A percentile compares a stretch with the other conserved stretches of the same genome.
Evolutionary conservation across 225 moss, liverwort and hornwort genomes (phyloP).

Genomic region (Asterella californica): DNA sequence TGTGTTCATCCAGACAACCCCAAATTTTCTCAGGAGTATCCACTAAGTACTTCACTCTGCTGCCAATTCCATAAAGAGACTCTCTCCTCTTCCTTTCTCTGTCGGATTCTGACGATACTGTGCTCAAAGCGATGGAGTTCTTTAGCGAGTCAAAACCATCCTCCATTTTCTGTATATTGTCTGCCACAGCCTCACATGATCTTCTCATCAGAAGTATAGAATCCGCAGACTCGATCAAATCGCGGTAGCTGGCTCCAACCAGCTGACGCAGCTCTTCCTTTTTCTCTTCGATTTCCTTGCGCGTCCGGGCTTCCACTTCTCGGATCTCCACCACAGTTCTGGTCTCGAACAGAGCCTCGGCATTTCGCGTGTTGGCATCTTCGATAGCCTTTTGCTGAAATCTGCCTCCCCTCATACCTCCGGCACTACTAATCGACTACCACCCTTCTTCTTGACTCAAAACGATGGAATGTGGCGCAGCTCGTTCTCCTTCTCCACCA

Average conservation of each 20-base stretch:
- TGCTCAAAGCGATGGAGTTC: constrained; percentile 57
- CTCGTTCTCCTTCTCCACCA: background rate
- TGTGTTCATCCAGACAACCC: constrained; percentile 96
- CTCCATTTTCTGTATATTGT: constrained; percentile 71
- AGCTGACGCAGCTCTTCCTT: constrained; percentile 97
- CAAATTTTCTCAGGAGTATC: constrained; percentile 99
- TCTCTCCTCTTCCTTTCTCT: constrained; percentile 67
- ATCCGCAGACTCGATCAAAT: constrained; percentile 89
- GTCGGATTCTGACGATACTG: constrained; percentile 56
- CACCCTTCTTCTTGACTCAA: background rate
- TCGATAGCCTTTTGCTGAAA: constrained; percentile 76
- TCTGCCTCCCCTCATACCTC: constrained; percentile 80
- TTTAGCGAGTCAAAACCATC: constrained; percentile 62
- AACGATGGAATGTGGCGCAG: background rate
- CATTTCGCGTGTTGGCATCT: constrained; percentile 70
- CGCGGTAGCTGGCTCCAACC: constrained; percentile 90
- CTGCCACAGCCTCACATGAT: constrained; percentile 69
- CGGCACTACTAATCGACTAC: constrained; percentile 4
- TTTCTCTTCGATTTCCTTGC: constrained; percentile 91
- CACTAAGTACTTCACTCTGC: constrained; percentile 85
- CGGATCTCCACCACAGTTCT: constrained; percentile 82
- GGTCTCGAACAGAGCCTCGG: constrained; percentile 91
- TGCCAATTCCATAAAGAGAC: constrained; percentile 65
- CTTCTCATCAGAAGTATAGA: constrained; percentile 85
- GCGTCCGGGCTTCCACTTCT: constrained; percentile 72